Percentiles rank a stretch among this genome's conserved stretches.
Evolutionary conservation across 2,329 filamentous ascomycete genomes (phyloP).

Genomic region (Calonectria pseudoturangicola): DNA sequence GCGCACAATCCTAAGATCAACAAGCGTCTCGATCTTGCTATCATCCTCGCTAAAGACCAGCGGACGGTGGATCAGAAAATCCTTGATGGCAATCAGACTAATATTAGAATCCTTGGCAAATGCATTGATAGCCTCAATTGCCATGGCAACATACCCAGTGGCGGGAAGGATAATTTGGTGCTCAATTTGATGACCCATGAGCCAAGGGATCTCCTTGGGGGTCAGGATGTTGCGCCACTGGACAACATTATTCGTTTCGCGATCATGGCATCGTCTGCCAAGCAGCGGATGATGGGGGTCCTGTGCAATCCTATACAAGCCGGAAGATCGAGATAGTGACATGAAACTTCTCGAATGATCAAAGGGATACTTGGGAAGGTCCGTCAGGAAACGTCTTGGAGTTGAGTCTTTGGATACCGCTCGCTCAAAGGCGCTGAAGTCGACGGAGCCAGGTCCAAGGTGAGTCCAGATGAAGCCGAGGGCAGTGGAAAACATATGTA

Average conservation of each 20-base stretch:
- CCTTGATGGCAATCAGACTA: not conserved
- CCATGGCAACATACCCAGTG: slow-evolving; percentile 62
- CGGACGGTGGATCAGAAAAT: not conserved
- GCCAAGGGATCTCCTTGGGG: slow-evolving; percentile 59
- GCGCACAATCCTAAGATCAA: not conserved
- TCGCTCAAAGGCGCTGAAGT: not conserved
- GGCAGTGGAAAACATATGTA: not conserved
- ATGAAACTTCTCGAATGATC: slow-evolving; percentile 1
- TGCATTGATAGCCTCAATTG: slow-evolving; percentile 53
- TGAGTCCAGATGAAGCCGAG: slow-evolving; percentile 16
- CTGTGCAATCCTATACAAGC: not conserved
- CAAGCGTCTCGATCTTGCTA: not conserved
- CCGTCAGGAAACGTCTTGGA: not conserved
- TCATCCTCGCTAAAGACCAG: slow-evolving; percentile 1
- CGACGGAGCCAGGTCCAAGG: slow-evolving; percentile 2
- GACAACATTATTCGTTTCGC: not conserved
- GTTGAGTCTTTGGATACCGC: not conserved
- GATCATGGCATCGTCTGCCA: slow-evolving; percentile 18
- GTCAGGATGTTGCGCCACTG: slow-evolving; percentile 1
- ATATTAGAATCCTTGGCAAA: not conserved
- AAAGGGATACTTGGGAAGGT: slow-evolving; percentile 2
- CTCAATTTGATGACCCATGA: slow-evolving; percentile 61
- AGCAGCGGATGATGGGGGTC: not conserved
- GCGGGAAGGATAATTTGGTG: slow-evolving; percentile 62
- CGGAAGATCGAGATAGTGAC: not conserved